Percentiles rank a stretch among this genome's conserved stretches.
Evolutionary conservation across 495 filamentous ascomycete species (phyloP).

Genomic region (Baudoinia panamericana): DNA sequence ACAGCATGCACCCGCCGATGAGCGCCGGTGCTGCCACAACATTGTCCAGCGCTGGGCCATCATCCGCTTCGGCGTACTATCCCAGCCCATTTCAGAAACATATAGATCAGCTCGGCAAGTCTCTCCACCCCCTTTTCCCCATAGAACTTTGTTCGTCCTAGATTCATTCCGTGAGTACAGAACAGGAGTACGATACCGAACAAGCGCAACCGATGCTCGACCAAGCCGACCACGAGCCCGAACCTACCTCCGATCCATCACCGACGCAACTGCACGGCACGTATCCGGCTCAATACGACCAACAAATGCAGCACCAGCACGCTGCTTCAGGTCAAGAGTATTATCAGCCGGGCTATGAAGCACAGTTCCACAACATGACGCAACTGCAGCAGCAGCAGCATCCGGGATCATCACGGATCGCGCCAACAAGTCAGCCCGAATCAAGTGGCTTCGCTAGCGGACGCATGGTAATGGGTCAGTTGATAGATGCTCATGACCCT

Average conservation of each 20-base stretch:
- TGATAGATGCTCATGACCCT: slow-evolving; percentile 69
- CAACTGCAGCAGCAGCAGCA: not conserved
- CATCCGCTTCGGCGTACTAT: slow-evolving; percentile 41
- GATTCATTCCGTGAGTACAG: slow-evolving; percentile 67
- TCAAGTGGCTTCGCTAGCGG: slow-evolving; percentile 22
- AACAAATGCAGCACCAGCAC: not conserved
- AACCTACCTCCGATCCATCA: slow-evolving; percentile 21
- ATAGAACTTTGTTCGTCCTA: slow-evolving; percentile 72
- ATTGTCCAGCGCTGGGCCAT: slow-evolving; percentile 27
- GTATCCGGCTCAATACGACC: slow-evolving; percentile 14
- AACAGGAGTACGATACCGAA: slow-evolving; percentile 98
- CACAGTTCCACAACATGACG: too few species aligned
- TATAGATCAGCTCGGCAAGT: slow-evolving; percentile 95
- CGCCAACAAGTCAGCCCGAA: slow-evolving; percentile 21
- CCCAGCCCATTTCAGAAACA: slow-evolving; percentile 82
- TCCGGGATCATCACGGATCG: slow-evolving; percentile 4
- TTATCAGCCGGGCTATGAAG: not conserved
- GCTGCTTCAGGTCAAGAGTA: slow-evolving; percentile 1
- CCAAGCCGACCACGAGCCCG: slow-evolving; percentile 47
- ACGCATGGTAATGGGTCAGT: slow-evolving; percentile 44
- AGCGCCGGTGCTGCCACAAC: slow-evolving; percentile 20
- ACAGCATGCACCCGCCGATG: slow-evolving; percentile 17
- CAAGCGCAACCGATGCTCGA: slow-evolving; percentile 51
- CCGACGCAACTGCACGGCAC: slow-evolving; percentile 10
- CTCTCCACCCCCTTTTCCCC: slow-evolving; percentile 41